Conservation (phyloP, 805 yeast genomes). For the Zygoascus ofunaensis region DNA sequence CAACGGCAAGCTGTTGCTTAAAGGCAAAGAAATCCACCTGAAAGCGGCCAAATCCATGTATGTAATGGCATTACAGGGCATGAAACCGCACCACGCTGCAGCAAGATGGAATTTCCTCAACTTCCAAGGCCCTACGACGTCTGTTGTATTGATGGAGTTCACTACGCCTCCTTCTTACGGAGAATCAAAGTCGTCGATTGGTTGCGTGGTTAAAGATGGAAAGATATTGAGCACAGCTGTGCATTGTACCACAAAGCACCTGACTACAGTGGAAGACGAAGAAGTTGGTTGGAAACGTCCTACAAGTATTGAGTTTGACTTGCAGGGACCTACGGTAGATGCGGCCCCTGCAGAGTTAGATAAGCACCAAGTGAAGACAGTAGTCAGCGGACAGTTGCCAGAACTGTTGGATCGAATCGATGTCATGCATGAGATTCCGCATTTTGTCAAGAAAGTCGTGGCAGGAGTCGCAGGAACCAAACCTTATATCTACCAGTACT, state of each 20-base stretch:
- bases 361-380: conserved; percentile 35
- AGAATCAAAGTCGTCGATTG: conserved; percentile 68
- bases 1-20: conserved; percentile 51
- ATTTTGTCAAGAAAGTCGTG: conserved; percentile 84
- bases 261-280: conserved; percentile 35
- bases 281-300: conserved; percentile 94
- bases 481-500: conserved; percentile 93
- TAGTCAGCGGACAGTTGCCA: conserved; percentile 50
- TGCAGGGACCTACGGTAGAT: conserved; percentile 41
- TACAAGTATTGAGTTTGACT: conserved; percentile 48
- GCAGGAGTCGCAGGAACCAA: conserved; percentile 92
- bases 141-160: conserved; percentile 89
- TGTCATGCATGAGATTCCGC: conserved; percentile 95
- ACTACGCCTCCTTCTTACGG: conserved; percentile 90
- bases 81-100: conserved; percentile 99
- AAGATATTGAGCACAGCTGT: conserved; percentile 58
- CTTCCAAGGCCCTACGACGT: conserved; percentile 65
- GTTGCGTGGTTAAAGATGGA: conserved; percentile 57
- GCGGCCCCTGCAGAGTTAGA: conserved; percentile 36
- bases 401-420: conserved; percentile 81
- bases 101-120: conserved; percentile 91
- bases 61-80: conserved; percentile 95
- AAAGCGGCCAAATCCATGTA: conserved; percentile 52
- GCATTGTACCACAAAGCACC: conserved; percentile 55
- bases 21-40: conserved; percentile 30